Conservation (phyloP, 768 basidiomycete genomes). For the Panus rudis region DNA sequence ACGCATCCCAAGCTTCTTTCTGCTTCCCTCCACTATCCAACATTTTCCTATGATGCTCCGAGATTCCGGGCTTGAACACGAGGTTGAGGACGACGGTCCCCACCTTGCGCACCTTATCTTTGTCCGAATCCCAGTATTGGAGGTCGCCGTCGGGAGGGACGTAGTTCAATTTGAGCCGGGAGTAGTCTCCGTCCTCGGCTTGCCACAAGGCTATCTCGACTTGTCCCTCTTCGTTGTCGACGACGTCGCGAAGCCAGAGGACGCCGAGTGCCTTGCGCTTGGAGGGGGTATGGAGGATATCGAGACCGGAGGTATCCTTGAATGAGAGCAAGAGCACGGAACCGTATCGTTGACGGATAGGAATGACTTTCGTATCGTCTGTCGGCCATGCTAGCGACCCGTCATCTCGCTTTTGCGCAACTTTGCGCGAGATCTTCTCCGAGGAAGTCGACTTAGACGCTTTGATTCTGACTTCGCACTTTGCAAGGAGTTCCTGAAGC, state of each 20-base stretch:
- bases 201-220: slow-evolving; percentile 38
- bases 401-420: slow-evolving; percentile 27
- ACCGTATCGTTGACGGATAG: slow-evolving; percentile 42
- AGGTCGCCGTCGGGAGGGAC: slow-evolving; percentile 23
- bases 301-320: slow-evolving; percentile 26
- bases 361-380: slow-evolving; percentile 35
- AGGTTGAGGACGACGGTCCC: slow-evolving; percentile 21
- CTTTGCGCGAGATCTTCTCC: slow-evolving; percentile 32
- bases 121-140: slow-evolving; percentile 21
- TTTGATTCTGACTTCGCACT: slow-evolving; percentile 36
- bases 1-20: slow-evolving; percentile 23
- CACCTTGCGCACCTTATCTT: slow-evolving; percentile 18
- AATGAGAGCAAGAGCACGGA: slow-evolving; percentile 39
- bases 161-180: slow-evolving; percentile 27
- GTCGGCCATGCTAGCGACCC: slow-evolving; percentile 22
- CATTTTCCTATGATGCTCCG: slow-evolving; percentile 17
- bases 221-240: slow-evolving; percentile 40
- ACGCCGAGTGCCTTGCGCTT: slow-evolving; percentile 32
- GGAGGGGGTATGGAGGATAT: slow-evolving; percentile 19
- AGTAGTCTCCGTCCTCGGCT: slow-evolving; percentile 20
- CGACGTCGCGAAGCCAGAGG: slow-evolving; percentile 49
- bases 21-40: slow-evolving; percentile 17
- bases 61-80: slow-evolving; percentile 24
- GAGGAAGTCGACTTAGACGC: slow-evolving; percentile 35
- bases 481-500: slow-evolving; percentile 29